Base-by-base conservation (phyloP, 345 rosid genomes). In the Combretum micranthum region DNA sequence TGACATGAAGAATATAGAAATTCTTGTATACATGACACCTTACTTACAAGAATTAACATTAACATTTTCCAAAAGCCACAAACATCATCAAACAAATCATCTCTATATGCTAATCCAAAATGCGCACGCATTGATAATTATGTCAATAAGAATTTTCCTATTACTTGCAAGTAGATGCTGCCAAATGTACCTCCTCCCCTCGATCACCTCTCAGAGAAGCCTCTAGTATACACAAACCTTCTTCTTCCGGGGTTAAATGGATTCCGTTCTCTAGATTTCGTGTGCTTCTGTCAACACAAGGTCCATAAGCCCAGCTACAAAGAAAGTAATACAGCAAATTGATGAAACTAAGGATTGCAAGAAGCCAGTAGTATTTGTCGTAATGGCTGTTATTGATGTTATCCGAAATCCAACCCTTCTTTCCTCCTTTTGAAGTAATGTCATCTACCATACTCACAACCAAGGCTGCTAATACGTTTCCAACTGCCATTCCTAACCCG, bases 261-360 rank as follows among this genome's bases (percentile, higher is more conserved):
- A 76, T 83, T 42, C 51, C 69, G 26, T 50, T 57, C 37, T 62
- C 81, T 19, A 72, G 73, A 53, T 64, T 71, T 21, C 65, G 73
- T 5, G 50, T 68, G 55, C 63, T 55, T 42, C 67, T 71, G 18
- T 80, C 72, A 3, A 60, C 69, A 55, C 74, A 66, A 64, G 89
- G 86, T 69, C 88, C 94, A 69, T 87, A 87, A 42, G 81, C 75
- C 96, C 87, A 72, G 59, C 91, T 75, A 59, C 97, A 90, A 6
- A 79, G 20, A 19, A 70, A 18, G 72, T 75, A 90, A 51, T 90
- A 90, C 0, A 83, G 56, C 64, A 85, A 54, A 67, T 87, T 90
- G 53, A 82, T 44, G 67, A 62, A 64, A 51, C 88, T 78, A 78
- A 82, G 51, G 17, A 69, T 47, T 8, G 84, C 84, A 0, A 87